Evolutionary conservation across 2,329 filamentous ascomycete species (phyloP).

Genomic region (Ceratocystis colombiana): DNA sequence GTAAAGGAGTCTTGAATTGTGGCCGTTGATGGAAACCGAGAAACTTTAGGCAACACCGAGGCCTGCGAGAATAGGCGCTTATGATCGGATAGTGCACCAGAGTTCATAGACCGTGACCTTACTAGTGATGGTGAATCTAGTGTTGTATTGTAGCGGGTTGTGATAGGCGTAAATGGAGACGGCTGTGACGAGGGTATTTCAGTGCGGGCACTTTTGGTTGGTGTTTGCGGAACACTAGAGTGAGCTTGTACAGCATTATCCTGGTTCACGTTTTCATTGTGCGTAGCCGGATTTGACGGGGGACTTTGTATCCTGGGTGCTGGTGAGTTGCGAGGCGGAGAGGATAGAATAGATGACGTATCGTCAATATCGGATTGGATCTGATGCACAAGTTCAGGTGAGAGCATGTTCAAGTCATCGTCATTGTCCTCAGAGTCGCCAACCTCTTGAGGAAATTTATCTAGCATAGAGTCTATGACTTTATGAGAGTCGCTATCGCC

Average conservation of each 20-base stretch:
- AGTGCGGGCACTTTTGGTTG: constrained; percentile 31
- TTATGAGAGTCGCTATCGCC: constrained; percentile 14
- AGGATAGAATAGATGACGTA: not conserved
- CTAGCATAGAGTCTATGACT: no score
- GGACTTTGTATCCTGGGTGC: not conserved
- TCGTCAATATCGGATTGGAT: not conserved
- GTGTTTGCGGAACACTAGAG: constrained; percentile 37
- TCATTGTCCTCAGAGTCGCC: constrained; percentile 16
- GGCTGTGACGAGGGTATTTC: constrained; percentile 40
- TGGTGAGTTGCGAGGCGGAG: not conserved
- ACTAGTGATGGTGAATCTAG: constrained; percentile 37
- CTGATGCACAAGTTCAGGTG: constrained; percentile 26
- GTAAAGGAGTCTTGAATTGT: constrained; percentile 41
- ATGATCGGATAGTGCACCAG: constrained; percentile 24
- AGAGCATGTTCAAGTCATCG: not conserved
- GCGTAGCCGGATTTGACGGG: not conserved
- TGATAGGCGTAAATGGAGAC: constrained; percentile 33
- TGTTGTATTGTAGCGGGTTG: constrained; percentile 34
- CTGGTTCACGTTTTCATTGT: not conserved
- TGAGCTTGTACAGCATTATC: not conserved
- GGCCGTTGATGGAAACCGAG: constrained; percentile 29
- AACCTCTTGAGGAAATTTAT: not conserved
- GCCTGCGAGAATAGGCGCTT: not conserved
- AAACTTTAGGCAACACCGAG: not conserved
- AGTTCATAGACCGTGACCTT: constrained; percentile 32